Evolutionary conservation across 768 basidiomycete genomes (phyloP), one percentile per base, ranked within the genome.

Genomic region (Auricularia cornea): DNA sequence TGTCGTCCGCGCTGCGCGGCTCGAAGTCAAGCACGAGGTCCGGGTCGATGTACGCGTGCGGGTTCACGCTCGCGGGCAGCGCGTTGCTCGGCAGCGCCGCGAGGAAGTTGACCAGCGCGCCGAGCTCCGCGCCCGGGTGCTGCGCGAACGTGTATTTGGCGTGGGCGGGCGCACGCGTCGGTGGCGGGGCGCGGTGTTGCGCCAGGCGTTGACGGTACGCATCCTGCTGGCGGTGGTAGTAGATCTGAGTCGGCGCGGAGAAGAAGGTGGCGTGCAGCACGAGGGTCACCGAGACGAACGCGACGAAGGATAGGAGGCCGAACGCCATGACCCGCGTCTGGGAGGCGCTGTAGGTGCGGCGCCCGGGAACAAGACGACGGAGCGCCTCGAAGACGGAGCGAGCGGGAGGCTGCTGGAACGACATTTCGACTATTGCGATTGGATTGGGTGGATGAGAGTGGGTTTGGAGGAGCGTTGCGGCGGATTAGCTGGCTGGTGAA

Each of bases 1-100:
- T 18, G 33, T 84, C 81, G n/a, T 70, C 68, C 1, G 89, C 89
- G 23, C 20, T 20, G 44, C 44, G 44, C 0, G 88, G 87, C 70
- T 93, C 90, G 71, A 93, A 93, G 68, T 90, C 91, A 48, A 93
- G 80, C 3, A 93, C 81, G 63, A 92, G 82, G 68, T 90, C 83
- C 2, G 91, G 89, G 71, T 93, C 90, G 64, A 92, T 83, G 8
- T 89, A 83, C 14, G 68, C 66, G 12, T 78, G 68, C 0, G 91
- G 87, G 68, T 92, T 83, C 52, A 91, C 81, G 8, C 77, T 76
- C 0, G 76, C 71, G 1, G 91, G 90, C 62, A 93, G 84, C 62
- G 86, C 79, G 73, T 92, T 92, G 72, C 88, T 84, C 0, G 88
- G 83, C 23, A 90, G 79, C 60, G 86, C 85, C 0, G 84, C 84